Evolutionary conservation across 2,329 filamentous ascomycete genomes (phyloP), one percentile per base, ranked within the genome.

Genomic region (Ophioceras dolichostomum): DNA sequence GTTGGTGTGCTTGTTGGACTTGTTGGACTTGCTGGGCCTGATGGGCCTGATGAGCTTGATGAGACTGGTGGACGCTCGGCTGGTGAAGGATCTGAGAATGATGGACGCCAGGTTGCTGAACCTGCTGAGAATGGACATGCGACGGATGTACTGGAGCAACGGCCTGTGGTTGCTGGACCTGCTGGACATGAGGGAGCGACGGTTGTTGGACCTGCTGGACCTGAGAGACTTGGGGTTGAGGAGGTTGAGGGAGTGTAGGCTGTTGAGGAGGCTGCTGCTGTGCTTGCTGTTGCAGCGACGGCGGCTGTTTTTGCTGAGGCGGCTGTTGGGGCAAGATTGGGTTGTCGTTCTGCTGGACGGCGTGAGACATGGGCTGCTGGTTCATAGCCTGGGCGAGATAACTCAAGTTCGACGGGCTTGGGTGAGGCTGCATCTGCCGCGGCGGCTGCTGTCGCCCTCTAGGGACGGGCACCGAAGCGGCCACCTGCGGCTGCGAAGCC

Each of bases 391-490:
- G 57, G 14, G 56, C 49, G n/a, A 57, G 47, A 39, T 60, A 60
- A 34, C 43, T 49, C 17, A 36, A 16, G 14, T 53, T 46, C 16
- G 49, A 39, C 21, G 48, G 50, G 32, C 56, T 56, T 12, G 56
- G 44, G 46, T 59, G 56, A 30, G 60, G 50, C 45, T 58, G 57
- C 55, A 68, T 66, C 56, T 64, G 68, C 41, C 59, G 61, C 42
- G 58, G 57, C 31, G 57, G 62, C 18, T 60, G 35, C 8, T 54
- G 61, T 46, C 60, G 67, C 48, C 66, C 58, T 36, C 62, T 57
- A 40, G 63, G 56, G 40, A 64, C 56, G 41, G 59, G 59, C 44
- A 67, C 61, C 30, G 66, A 60, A 47, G 66, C 65, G 40, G 69
- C 59, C 38, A 68, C 56, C 47, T 68, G 68, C 37, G 59, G 49